A percentile compares a stretch with the other conserved stretches of the same genome.
These are phyloP conservation scores for Russula brevipes DNA, from an alignment of 768 basidiomycete species.

Conservation along the genomic window DNA sequence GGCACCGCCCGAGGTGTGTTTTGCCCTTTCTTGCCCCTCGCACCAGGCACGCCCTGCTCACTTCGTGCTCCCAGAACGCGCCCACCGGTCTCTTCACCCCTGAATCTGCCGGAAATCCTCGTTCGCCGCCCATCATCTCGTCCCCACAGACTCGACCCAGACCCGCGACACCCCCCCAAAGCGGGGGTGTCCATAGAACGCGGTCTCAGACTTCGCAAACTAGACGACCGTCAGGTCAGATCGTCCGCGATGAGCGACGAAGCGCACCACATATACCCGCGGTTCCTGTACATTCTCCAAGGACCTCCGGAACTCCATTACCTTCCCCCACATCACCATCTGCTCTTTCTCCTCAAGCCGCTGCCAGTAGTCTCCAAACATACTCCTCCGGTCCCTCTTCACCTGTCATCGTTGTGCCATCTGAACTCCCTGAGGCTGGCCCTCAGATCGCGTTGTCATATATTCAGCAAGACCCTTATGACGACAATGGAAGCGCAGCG, in stretches of 20 bases:
- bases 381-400: constrained; percentile 1
- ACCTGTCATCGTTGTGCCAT: constrained; percentile 10
- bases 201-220: background rate
- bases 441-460: constrained; percentile 14
- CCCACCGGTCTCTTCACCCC: background rate
- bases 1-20: constrained; percentile 34
- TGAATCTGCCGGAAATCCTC: background rate
- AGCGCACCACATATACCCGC: background rate
- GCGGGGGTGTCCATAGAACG: background rate
- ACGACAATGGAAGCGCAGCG: background rate
- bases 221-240: background rate
- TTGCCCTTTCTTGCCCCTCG: background rate
- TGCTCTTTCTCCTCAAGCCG: background rate
- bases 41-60: background rate
- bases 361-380: background rate
- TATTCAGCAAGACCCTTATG: constrained; percentile 16
- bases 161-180: background rate
- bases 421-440: constrained; percentile 13
- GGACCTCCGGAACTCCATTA: background rate
- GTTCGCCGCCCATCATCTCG: background rate
- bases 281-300: background rate
- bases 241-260: constrained; percentile 6
- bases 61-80: background rate
- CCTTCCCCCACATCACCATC: constrained; percentile 8
- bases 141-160: background rate